Evolutionary conservation across 1,284 basidiomycete species (phyloP), one percentile per base, ranked within the genome.

Genomic region (Rhizoctonia solani): DNA sequence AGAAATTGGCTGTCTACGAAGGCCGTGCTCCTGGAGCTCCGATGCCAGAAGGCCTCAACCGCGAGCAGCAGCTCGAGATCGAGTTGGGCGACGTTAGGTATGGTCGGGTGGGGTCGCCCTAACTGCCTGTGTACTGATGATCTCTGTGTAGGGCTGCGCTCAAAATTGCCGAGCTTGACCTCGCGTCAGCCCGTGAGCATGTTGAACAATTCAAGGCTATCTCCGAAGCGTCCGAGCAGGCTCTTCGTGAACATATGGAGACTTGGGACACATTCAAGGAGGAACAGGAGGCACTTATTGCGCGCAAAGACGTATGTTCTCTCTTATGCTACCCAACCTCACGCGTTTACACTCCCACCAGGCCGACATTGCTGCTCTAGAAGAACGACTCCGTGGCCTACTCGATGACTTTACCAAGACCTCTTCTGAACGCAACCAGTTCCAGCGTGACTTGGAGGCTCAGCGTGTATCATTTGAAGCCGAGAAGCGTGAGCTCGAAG

Each of bases 1-100:
- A 93, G 79, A 93, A 93, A 77, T 82, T 95, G 25, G 81, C 90
- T 3, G 89, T 95, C 1, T 95, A 93, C 72, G 93, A 95, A 75
- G 85, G 92, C 23, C 82, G 90, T 52, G 74, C 85, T 0, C 76
- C 77, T 54, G 72, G 77, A 37, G 71, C 75, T 2, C 70, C 72
- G 25, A 72, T 75, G 16, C 80, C 82, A 66, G 80, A 81, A 69
- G 82, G 80, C 68, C 72, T 86, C 56, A 85, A 81, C 52, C 83
- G 81, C 27, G 92, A 93, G 73, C 88, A 92, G 73, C 89, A 92
- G 73, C 82, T 95, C 3, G 88, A 93, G 76, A 82, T 87, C 21
- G 91, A 95, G 74, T 86, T 95, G 27, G 92, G 92, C 3, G 91
- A 93, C 63, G 81, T 94, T 32, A 82, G 90, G 89, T 91, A 68